Percentiles rank a stretch among this genome's conserved stretches.
Evolutionary conservation across 163 green algal species (phyloP).

Genomic region (Scenedesmus sp.): DNA sequence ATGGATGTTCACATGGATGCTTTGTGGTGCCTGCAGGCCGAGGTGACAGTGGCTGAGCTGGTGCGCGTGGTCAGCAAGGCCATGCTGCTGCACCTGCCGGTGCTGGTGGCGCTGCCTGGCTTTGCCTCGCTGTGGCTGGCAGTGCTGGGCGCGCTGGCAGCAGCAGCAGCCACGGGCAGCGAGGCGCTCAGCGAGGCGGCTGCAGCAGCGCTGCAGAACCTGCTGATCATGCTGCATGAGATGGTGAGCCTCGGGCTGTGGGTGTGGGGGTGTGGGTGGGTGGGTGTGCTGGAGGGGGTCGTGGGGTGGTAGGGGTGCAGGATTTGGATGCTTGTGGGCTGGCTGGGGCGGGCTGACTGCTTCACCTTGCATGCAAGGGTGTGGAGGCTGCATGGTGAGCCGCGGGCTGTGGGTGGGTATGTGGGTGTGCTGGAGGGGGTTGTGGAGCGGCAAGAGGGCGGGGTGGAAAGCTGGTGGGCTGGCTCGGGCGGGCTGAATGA

Average conservation of each 20-base stretch:
- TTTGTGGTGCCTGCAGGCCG: constrained; percentile 51
- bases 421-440: no score
- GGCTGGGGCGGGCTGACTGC: no score
- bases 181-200: constrained; percentile 90
- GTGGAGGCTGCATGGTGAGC: no score
- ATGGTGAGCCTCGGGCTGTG: constrained; percentile 10
- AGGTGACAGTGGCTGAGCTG: constrained; percentile 53
- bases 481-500: no score
- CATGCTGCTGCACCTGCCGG: constrained; percentile 74
- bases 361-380: no score
- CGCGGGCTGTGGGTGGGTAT: no score
- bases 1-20: no score
- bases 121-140: constrained; percentile 54
- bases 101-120: constrained; percentile 26
- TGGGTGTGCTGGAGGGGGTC: no score
- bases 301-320: neutral
- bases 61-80: constrained; percentile 72
- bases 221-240: constrained; percentile 90
- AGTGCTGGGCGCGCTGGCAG: constrained; percentile 53
- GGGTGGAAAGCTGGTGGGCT: no score
- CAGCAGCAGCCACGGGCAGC: constrained; percentile 42
- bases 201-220: constrained; percentile 95
- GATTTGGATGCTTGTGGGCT: no score
- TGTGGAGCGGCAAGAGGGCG: no score
- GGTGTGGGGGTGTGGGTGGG: no score